phyloP scores from a whole-genome alignment of 2,329 filamentous ascomycete species.

The Penicillium glabrum region DNA sequence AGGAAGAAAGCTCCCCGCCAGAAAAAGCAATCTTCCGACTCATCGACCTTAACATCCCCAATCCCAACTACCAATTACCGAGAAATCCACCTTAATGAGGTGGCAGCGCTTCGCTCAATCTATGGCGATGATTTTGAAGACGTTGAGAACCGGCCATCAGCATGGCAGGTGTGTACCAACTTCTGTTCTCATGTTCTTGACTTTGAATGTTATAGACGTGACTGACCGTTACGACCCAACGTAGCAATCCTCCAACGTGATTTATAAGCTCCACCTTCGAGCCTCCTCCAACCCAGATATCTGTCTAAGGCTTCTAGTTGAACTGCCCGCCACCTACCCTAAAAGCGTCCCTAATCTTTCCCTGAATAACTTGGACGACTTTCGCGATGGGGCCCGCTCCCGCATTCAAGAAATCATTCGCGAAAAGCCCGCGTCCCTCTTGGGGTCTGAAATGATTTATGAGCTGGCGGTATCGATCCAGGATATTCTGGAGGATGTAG shows the following conservation, averaged over 20 bases:
- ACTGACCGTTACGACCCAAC: conserved; percentile 9
- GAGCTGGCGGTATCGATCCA: conserved; percentile 61
- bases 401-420: conserved; percentile 70
- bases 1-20: conserved; percentile 40
- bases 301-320: conserved; percentile 70
- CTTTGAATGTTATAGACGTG: conserved; percentile 1
- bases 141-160: conserved; percentile 66
- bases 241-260: conserved; percentile 73
- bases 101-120: conserved; percentile 81
- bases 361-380: conserved; percentile 62
- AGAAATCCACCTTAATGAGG: conserved; percentile 83
- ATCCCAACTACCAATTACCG: conserved; percentile 64
- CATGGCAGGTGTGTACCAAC: conserved; percentile 75
- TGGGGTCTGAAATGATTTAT: conserved; percentile 66
- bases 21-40: conserved; percentile 36
- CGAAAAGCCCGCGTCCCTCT: conserved; percentile 64
- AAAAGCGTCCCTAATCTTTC: conserved; percentile 74
- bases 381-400: conserved; percentile 70
- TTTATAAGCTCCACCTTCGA: conserved; percentile 77
- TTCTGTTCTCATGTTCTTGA: neutral
- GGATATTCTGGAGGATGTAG: conserved; percentile 81
- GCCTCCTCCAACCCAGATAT: conserved; percentile 72
- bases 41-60: conserved; percentile 31
- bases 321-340: conserved; percentile 87
- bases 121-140: conserved; percentile 85